These are phyloP conservation scores for Mycosphaerella arachidis DNA, from an alignment of 2,329 filamentous ascomycete species.

Conservation along the genomic window DNA sequence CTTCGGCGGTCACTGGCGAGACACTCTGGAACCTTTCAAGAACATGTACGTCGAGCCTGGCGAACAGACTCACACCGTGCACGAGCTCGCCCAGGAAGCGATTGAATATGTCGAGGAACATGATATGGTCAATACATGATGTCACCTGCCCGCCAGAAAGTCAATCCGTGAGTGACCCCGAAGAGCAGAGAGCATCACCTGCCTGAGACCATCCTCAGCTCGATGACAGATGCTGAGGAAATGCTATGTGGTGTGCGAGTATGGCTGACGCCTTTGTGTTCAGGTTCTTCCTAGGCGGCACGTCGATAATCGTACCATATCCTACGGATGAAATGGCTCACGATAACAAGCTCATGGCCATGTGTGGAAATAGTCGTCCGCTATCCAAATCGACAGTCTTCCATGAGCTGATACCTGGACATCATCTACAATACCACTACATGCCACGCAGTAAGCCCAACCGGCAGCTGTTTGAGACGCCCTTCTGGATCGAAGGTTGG, in stretches of 20 bases:
- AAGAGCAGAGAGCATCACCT: no score
- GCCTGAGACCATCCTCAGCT: no score
- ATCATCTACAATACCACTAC: slow-evolving; percentile 52
- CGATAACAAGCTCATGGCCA: slow-evolving; percentile 54
- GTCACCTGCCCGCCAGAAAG: slow-evolving; percentile 48
- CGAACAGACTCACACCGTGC: slow-evolving; percentile 51
- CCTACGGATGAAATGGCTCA: slow-evolving; percentile 52
- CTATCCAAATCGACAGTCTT: slow-evolving; percentile 57
- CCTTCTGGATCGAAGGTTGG: slow-evolving; percentile 60
- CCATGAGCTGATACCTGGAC: slow-evolving; percentile 58
- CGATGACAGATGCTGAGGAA: no score
- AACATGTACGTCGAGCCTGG: slow-evolving; percentile 52
- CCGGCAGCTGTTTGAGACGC: slow-evolving; percentile 51
- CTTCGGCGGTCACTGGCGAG: slow-evolving; percentile 47
- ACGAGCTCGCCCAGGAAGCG: slow-evolving; percentile 49
- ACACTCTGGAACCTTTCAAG: slow-evolving; percentile 55
- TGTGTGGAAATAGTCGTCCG: slow-evolving; percentile 56
- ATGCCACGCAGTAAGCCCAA: slow-evolving; percentile 47
- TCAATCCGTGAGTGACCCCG: no score
- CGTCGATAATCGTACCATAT: slow-evolving; percentile 53
- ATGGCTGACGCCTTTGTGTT: no score
- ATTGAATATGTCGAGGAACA: slow-evolving; percentile 50
- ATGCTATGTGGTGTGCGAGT: no score
- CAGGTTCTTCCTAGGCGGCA: slow-evolving; percentile 57
- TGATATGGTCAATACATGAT: slow-evolving; percentile 57